Percentiles rank a stretch among this genome's conserved stretches.
phyloP scores from a whole-genome alignment of 371 early-diverging fungal species.

The Rhizopus microsporus region DNA sequence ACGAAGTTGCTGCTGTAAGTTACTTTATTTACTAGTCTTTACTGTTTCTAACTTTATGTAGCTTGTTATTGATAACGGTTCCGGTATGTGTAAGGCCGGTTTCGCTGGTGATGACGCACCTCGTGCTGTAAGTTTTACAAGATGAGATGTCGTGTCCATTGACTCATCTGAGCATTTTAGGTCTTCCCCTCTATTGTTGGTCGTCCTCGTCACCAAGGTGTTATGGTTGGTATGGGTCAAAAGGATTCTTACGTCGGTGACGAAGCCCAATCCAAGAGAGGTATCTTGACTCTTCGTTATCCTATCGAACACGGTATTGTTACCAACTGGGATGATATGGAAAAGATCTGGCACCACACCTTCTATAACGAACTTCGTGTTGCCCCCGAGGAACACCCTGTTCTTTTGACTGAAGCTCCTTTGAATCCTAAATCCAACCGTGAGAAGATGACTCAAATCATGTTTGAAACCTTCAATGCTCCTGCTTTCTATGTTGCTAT shows the following conservation, averaged over 20 bases:
- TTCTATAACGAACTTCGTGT: slow-evolving; percentile 87
- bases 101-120: slow-evolving; percentile 99
- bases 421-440: slow-evolving; percentile 99
- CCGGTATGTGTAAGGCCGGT: slow-evolving; percentile 99
- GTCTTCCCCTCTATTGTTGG: slow-evolving; percentile 99
- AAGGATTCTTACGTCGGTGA: slow-evolving; percentile 99
- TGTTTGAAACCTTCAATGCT: slow-evolving; percentile 99
- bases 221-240: slow-evolving; percentile 99
- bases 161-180: slow-evolving; percentile 33
- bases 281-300: slow-evolving; percentile 98
- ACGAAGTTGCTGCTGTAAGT: slow-evolving; percentile 89
- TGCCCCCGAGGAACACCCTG: slow-evolving; percentile 97
- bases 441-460: slow-evolving; percentile 99
- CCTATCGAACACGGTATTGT: slow-evolving; percentile 99
- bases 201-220: slow-evolving; percentile 99
- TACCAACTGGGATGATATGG: slow-evolving; percentile 99
- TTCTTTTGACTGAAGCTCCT: slow-evolving; percentile 99
- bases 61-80: slow-evolving; percentile 97
- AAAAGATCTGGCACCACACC: slow-evolving; percentile 99
- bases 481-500: slow-evolving; percentile 99
- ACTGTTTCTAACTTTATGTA: slow-evolving; percentile 25
- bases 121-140: slow-evolving; percentile 85
- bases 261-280: slow-evolving; percentile 99
- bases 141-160: slow-evolving; percentile 8
- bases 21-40: background rate